Evolutionary conservation across 805 yeast genomes (phyloP).

Genomic region (Hanseniaspora vineae): DNA sequence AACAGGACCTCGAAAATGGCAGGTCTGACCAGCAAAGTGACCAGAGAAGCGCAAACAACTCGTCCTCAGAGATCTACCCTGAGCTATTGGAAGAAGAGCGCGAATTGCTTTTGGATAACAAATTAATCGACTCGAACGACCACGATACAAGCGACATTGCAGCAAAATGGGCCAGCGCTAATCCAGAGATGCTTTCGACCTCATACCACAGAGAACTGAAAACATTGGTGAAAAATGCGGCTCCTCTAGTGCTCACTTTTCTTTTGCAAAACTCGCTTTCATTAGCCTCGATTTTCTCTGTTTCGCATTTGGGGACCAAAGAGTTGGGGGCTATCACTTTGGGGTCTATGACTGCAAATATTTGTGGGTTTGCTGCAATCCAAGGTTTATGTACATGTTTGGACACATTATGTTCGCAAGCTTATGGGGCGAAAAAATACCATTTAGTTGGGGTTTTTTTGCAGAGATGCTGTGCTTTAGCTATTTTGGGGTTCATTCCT

Average conservation of each 20-base stretch:
- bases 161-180: not conserved
- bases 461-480: conserved; percentile 35
- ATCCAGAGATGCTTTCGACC: not conserved
- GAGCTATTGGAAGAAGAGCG: conserved; percentile 20
- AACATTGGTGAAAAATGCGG: conserved; percentile 1
- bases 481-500: conserved; percentile 29
- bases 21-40: not conserved
- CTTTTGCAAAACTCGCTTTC: conserved; percentile 58
- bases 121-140: conserved; percentile 7
- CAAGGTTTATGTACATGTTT: conserved; percentile 65
- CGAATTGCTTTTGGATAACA: conserved; percentile 22
- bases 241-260: conserved; percentile 48
- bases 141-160: not conserved
- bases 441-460: conserved; percentile 51
- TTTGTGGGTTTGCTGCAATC: conserved; percentile 51
- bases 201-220: conserved; percentile 5
- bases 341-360: conserved; percentile 62
- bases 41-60: conserved; percentile 1
- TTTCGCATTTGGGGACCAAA: conserved; percentile 42
- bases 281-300: conserved; percentile 64
- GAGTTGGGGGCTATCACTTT: conserved; percentile 60
- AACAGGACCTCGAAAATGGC: no score
- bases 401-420: conserved; percentile 67
- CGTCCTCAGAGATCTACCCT: conserved; percentile 8
- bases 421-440: conserved; percentile 55